Evolutionary conservation across 768 basidiomycete species (phyloP).

Genomic region (Termitomyces sp.): DNA sequence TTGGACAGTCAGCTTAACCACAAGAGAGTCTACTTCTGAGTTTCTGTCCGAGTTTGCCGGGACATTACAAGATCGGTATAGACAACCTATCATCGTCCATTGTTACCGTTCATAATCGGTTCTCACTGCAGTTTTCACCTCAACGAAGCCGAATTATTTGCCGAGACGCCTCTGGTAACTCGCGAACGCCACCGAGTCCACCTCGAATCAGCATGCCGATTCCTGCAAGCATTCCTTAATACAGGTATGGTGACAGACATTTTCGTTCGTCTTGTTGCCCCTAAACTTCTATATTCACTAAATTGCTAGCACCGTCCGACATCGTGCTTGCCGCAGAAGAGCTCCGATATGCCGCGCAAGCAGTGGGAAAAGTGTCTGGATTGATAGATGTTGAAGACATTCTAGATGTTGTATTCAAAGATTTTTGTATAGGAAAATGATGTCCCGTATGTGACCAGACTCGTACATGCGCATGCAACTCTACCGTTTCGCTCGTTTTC

Average conservation of each 20-base stretch:
- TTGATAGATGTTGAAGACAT: slow-evolving; percentile 79
- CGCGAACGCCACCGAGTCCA: slow-evolving; percentile 77
- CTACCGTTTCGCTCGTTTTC: slow-evolving; percentile 12
- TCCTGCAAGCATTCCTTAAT: slow-evolving; percentile 57
- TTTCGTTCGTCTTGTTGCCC: not conserved
- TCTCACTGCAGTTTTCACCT: slow-evolving; percentile 20
- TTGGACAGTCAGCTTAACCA: slow-evolving; percentile 63
- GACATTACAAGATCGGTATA: slow-evolving; percentile 46
- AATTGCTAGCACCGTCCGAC: slow-evolving; percentile 49
- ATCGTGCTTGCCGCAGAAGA: slow-evolving; percentile 84
- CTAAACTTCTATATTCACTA: slow-evolving; percentile 18
- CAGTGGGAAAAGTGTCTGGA: slow-evolving; percentile 83
- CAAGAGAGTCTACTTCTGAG: slow-evolving; percentile 45
- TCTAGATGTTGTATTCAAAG: slow-evolving; percentile 73
- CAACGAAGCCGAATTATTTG: slow-evolving; percentile 15
- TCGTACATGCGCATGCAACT: not conserved
- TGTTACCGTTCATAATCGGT: not conserved
- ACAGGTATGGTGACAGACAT: slow-evolving; percentile 10
- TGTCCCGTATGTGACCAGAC: not conserved
- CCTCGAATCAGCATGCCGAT: slow-evolving; percentile 56
- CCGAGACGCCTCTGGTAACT: slow-evolving; percentile 61
- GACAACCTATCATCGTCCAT: not conserved
- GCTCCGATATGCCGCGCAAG: slow-evolving; percentile 76
- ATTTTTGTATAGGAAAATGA: slow-evolving; percentile 85
- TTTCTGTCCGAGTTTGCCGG: slow-evolving; percentile 58